Conservation (phyloP, 169 alveolate species). For the Plasmodium inui region DNA sequence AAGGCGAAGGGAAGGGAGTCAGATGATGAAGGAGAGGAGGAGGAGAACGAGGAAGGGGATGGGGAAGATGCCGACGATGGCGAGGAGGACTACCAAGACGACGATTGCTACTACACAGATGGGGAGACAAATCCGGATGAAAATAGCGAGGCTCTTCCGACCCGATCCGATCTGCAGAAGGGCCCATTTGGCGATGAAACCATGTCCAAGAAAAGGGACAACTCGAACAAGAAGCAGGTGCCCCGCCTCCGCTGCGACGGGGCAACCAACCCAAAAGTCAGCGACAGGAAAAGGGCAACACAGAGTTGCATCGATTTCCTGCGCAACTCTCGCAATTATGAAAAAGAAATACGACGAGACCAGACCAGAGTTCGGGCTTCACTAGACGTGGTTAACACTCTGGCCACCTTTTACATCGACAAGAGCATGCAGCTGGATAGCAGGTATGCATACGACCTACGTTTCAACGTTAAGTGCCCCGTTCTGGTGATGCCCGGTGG, state of each 20-base stretch:
- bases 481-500: constrained; percentile 64
- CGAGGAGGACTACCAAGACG: background rate
- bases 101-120: background rate
- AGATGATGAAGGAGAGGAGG: background rate
- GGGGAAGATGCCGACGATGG: background rate
- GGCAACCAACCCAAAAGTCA: no score
- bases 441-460: constrained; percentile 42
- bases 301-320: background rate
- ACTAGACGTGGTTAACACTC: constrained; percentile 30
- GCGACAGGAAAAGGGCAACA: background rate
- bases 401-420: constrained; percentile 50
- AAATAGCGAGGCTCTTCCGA: background rate
- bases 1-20: background rate
- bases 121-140: background rate
- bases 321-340: constrained; percentile 3
- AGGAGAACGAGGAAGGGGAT: background rate
- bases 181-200: background rate
- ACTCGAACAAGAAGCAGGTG: background rate
- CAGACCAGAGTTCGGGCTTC: constrained; percentile 13
- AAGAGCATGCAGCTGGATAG: constrained; percentile 6
- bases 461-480: constrained; percentile 16
- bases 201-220: background rate
- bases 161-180: background rate
- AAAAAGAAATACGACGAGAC: constrained; percentile 20
- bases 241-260: background rate